Base-by-base conservation (phyloP, 495 filamentous ascomycete genomes). In the Pseudoneurospora amorphoporcata region DNA sequence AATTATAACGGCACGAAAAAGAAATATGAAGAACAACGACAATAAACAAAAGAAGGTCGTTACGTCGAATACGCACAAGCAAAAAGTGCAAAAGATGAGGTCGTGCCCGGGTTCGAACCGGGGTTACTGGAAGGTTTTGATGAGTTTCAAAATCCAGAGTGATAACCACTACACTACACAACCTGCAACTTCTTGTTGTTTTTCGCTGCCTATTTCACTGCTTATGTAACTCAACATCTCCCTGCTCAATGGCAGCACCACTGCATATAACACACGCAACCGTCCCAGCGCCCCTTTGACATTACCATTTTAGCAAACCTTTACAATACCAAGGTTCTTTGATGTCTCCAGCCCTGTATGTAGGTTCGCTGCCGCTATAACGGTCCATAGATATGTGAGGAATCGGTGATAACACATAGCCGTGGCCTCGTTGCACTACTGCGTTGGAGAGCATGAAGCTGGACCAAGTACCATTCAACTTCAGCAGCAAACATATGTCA, bases 1-100 rank as follows among this genome's bases (percentile, higher is more conserved):
- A 73, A 39, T 19, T 32, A 70, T 69, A 38, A 65, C 69, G 68
- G 53, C 53, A 65, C 68, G 41, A 69, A 37, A 40, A 69, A 73
- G 68, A 68, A 39, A 43, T 14, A 65, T 4, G 10, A 29, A 29
- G 23, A 3, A 2, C 23, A 29, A 5, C 6, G 10, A 58, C 47
- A 23, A 23, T 7, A 10, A 32, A 6, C 12, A 10, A 19, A 58
- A 5, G 23, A 23, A 23, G 23, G 23, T 23, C 23, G 23, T 14
- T 14, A 6, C 10, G 29, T 58, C 9, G 10, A 58, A 29, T 7
- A 7, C 14, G 10, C 0, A 14, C 10, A 8, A 35, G 23, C 16
- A 61, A 65, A 65, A 65, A 35, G 6, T 65, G 29, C 7, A 17
- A 65, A 35, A 65, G 32, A 17, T 65, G 53, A 65, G 53, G 53